phyloP scores from a whole-genome alignment of 768 basidiomycete species.

The Boletus fagicola region DNA sequence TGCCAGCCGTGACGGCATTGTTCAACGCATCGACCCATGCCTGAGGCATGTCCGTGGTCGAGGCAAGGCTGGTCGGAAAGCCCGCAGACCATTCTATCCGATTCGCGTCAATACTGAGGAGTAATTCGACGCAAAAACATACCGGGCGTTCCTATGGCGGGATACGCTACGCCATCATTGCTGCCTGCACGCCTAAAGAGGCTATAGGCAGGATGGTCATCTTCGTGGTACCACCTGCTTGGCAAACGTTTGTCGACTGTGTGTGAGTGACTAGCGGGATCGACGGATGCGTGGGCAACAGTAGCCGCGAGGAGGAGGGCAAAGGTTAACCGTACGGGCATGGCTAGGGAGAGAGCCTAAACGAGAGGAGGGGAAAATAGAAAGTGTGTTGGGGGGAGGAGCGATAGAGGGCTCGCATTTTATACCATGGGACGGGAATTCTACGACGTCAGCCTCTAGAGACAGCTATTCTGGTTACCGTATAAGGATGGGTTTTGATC shows the following conservation, averaged over 20 bases:
- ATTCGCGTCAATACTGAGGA: background rate
- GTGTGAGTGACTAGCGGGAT: constrained; percentile 20
- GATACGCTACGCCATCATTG: constrained; percentile 48
- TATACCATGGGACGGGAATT: constrained; percentile 22
- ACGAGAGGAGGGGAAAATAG: constrained; percentile 37
- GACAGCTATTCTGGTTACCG: constrained; percentile 21
- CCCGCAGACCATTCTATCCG: constrained; percentile 57
- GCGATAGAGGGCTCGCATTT: constrained; percentile 19
- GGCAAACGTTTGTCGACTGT: constrained; percentile 24
- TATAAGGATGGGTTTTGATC: constrained; percentile 11
- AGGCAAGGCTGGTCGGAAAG: constrained; percentile 57
- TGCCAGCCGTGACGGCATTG: constrained; percentile 61
- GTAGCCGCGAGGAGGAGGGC: constrained; percentile 28
- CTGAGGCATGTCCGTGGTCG: constrained; percentile 52
- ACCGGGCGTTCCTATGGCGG: constrained; percentile 62
- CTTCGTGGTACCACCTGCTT: constrained; percentile 57
- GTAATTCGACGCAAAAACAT: constrained; percentile 13
- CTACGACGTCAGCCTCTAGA: constrained; percentile 26
- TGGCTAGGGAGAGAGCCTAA: constrained; percentile 34
- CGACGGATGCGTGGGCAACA: constrained; percentile 20
- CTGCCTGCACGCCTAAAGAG: constrained; percentile 57
- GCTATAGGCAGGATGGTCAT: constrained; percentile 55
- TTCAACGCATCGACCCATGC: constrained; percentile 73
- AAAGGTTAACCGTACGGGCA: constrained; percentile 25
- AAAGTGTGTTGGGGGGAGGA: constrained; percentile 13